phyloP scores from a whole-genome alignment of 768 basidiomycete species.

The Cubamyces sp. region DNA sequence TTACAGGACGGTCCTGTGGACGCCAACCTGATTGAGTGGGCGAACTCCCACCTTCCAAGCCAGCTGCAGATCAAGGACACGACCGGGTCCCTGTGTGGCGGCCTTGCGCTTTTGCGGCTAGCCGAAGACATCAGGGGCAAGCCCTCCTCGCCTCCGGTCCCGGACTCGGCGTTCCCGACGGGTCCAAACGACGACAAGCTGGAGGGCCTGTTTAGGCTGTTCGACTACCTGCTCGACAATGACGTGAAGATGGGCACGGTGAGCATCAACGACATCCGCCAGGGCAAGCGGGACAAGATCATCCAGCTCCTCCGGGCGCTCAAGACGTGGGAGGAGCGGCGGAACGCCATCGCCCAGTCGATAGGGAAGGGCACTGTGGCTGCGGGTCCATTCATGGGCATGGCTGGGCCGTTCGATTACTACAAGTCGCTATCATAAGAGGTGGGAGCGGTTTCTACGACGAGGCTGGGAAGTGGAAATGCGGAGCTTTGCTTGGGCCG shows the following conservation, averaged over 20 bases:
- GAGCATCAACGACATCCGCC: conserved; percentile 90
- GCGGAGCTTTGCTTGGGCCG: neutral
- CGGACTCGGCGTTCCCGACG: conserved; percentile 77
- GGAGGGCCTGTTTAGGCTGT: conserved; percentile 85
- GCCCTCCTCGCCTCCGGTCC: conserved; percentile 69
- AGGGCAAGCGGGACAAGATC: conserved; percentile 82
- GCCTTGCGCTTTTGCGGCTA: conserved; percentile 81
- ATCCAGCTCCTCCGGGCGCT: conserved; percentile 76
- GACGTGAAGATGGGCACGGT: conserved; percentile 91
- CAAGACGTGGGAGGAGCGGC: conserved; percentile 81
- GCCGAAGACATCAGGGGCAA: conserved; percentile 80
- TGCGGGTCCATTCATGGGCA: conserved; percentile 35
- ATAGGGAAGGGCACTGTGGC: conserved; percentile 43
- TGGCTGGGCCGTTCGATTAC: conserved; percentile 14
- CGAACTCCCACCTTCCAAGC: conserved; percentile 79
- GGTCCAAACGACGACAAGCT: conserved; percentile 75
- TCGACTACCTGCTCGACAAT: conserved; percentile 92
- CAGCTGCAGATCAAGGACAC: conserved; percentile 58
- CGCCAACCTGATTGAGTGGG: conserved; percentile 77
- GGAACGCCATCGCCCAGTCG: conserved; percentile 56
- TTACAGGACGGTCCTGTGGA: conserved; percentile 41
- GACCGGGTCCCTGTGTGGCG: conserved; percentile 53
- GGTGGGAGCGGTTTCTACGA: neutral
- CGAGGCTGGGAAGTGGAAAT: neutral
- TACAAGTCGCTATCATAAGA: conserved; percentile 1